A percentile compares a stretch with the other conserved stretches of the same genome.
These are phyloP conservation scores for Dryas drummondii DNA, from an alignment of 306 rosid genomes.

Conservation along the genomic window DNA sequence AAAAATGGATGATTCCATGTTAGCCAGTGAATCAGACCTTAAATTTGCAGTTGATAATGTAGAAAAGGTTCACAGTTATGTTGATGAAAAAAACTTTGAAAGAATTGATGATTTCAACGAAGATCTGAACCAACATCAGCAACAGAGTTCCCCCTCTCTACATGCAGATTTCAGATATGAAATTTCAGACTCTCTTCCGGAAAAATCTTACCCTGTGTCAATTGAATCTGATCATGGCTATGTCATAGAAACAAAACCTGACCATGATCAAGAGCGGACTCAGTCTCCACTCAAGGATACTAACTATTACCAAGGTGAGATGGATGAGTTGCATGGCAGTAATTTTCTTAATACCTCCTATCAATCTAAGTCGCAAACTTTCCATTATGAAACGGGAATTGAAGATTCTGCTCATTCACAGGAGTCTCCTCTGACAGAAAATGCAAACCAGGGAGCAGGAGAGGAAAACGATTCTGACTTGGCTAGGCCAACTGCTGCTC, in stretches of 20 bases:
- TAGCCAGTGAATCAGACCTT: neutral
- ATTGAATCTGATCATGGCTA: neutral
- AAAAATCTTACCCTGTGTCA: neutral
- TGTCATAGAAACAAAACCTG: neutral
- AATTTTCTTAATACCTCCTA: constrained; percentile 1
- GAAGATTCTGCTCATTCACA: constrained; percentile 17
- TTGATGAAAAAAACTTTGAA: neutral
- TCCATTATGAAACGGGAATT: constrained; percentile 9
- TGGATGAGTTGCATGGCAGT: constrained; percentile 17
- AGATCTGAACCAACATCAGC: neutral
- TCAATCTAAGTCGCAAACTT: neutral
- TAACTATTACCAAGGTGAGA: constrained; percentile 17
- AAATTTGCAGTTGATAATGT: neutral
- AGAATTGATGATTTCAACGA: neutral
- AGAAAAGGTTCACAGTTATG: neutral
- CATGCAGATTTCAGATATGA: neutral
- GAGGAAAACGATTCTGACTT: neutral
- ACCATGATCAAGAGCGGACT: neutral
- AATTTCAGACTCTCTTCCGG: neutral
- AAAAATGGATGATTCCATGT: constrained; percentile 9
- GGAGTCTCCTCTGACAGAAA: neutral
- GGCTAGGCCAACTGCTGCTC: neutral
- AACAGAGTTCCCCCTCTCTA: neutral
- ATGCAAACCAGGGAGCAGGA: neutral
- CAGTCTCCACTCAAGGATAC: neutral